These are phyloP conservation scores for Guadua angustifolia DNA, from an alignment of 176 grass and related monocot genomes.

Conservation along the genomic window DNA sequence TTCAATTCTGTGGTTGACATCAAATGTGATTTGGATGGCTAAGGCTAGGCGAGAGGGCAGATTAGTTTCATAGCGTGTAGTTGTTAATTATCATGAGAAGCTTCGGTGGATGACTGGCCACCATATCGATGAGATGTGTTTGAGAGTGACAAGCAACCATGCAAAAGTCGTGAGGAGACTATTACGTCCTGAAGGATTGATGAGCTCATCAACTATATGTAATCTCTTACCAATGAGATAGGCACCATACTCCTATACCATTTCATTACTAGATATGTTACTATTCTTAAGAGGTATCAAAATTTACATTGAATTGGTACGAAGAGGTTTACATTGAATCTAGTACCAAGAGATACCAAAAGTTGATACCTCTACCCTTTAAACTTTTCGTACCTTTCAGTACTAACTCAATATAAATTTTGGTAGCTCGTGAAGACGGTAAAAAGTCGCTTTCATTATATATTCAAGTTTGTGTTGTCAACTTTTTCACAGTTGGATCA, in stretches of 20 bases:
- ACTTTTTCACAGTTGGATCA: background rate
- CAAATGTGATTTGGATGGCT: constrained; percentile 17
- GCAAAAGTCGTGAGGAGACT: no score
- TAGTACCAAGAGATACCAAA: no score
- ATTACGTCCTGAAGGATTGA: background rate
- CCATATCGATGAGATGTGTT: background rate
- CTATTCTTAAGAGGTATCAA: no score
- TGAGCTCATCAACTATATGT: background rate
- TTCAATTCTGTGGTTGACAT: background rate
- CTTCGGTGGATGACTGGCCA: constrained; percentile 13
- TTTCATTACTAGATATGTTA: background rate
- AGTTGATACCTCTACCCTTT: no score
- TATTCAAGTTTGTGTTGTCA: background rate
- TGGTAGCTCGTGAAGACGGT: no score
- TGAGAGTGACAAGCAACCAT: background rate
- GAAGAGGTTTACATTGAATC: no score
- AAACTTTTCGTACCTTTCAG: no score
- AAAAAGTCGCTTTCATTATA: no score
- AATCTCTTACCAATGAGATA: background rate
- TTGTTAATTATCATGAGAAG: constrained; percentile 18
- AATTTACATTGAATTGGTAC: no score
- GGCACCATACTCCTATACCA: background rate
- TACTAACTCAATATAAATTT: no score
- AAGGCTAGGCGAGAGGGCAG: background rate
- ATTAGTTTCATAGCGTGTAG: background rate